Percentiles rank a stretch among this genome's conserved stretches.
These are phyloP conservation scores for Saccharomyces hybrid DNA, from an alignment of 1,139 yeast genomes.

Conservation along the genomic window DNA sequence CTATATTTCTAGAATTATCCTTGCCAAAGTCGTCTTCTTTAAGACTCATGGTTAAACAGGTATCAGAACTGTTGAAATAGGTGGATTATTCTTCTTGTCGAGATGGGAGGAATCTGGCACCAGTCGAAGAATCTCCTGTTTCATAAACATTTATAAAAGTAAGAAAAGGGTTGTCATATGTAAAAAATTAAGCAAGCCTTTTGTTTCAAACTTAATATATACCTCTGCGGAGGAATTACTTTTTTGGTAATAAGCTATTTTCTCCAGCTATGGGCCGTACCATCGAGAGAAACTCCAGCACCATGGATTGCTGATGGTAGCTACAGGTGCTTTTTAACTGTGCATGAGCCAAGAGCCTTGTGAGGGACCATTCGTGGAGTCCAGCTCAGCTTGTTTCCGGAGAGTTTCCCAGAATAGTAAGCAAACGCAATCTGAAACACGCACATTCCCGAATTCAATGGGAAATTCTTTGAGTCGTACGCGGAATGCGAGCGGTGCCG, in stretches of 20 bases:
- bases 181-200: not conserved
- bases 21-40: not conserved
- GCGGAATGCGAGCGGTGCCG: not conserved
- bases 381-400: not conserved
- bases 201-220: not conserved
- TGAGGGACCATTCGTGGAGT: not conserved
- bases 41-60: not conserved
- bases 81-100: not conserved
- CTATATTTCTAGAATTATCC: not conserved
- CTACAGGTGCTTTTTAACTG: not conserved
- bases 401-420: not conserved
- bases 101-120: not conserved
- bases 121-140: not conserved
- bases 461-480: not conserved
- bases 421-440: not conserved
- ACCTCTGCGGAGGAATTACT: not conserved
- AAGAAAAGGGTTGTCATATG: not conserved
- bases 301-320: not conserved
- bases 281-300: not conserved
- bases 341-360: constrained; percentile 1
- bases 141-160: not conserved
- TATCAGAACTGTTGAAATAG: not conserved
- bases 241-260: not conserved
- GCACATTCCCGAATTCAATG: not conserved
- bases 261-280: not conserved